A percentile compares a stretch with the other conserved stretches of the same genome.
Evolutionary conservation across 306 rosid species (phyloP).

Genomic region (Argentina anserina): DNA sequence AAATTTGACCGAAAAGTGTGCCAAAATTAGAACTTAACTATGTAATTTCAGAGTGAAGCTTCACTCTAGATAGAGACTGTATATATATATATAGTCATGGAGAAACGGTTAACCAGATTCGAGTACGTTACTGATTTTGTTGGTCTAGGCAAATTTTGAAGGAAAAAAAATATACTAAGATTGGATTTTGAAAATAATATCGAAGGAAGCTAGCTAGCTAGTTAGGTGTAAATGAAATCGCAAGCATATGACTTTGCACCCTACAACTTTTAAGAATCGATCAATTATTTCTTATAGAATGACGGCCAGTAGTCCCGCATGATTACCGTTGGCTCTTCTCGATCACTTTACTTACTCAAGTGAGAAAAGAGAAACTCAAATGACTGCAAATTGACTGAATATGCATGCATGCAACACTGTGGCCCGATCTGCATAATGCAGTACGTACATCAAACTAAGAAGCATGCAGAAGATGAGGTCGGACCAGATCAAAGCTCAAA

Average conservation of each 20-base stretch:
- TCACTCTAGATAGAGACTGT: too few species aligned
- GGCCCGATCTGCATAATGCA: background rate
- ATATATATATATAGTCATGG: background rate
- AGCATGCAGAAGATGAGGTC: too few species aligned
- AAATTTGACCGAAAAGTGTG: too few species aligned
- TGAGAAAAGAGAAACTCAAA: conserved; percentile 3
- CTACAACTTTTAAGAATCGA: background rate
- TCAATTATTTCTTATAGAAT: background rate
- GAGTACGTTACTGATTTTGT: background rate
- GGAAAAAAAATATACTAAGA: background rate
- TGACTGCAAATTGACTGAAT: background rate
- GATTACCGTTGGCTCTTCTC: background rate
- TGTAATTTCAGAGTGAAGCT: too few species aligned
- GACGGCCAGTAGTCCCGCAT: background rate
- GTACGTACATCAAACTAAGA: background rate
- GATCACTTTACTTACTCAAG: background rate
- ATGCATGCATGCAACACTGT: background rate
- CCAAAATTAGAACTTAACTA: too few species aligned
- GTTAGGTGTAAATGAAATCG: background rate
- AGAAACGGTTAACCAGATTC: background rate
- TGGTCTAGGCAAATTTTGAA: background rate
- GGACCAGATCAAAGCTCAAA: background rate
- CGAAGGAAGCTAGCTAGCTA: background rate
- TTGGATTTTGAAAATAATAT: background rate
- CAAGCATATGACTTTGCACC: background rate